Conservation (phyloP, 164 flowering plant genomes). For the Malania oleifera region DNA sequence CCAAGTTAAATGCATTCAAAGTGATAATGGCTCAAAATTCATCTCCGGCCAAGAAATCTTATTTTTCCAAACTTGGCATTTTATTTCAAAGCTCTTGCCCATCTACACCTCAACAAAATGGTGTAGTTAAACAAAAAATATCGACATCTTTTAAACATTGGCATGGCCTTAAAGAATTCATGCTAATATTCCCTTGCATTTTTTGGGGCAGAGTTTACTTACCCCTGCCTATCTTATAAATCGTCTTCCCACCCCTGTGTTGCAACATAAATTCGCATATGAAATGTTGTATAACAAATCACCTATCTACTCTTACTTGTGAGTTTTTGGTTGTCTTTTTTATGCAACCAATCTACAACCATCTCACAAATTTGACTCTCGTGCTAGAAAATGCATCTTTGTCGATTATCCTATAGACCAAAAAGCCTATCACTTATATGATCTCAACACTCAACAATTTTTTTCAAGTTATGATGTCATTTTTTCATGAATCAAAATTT, state of each 20-base stretch:
- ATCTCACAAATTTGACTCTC: not conserved
- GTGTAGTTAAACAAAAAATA: not conserved
- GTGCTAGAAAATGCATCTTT: not conserved
- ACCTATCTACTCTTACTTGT: not conserved
- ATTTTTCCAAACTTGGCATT: not conserved
- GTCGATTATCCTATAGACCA: not conserved
- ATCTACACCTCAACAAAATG: constrained; percentile 1
- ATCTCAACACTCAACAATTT: not conserved
- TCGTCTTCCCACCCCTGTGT: not conserved
- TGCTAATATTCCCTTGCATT: not conserved
- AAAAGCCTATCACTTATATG: not conserved
- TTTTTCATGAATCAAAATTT: not conserved
- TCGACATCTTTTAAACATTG: not conserved
- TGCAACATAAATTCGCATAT: not conserved
- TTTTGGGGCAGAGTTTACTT: not conserved
- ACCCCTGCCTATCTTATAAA: not conserved
- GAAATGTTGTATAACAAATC: not conserved
- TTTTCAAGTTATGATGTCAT: not conserved
- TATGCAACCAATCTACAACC: not conserved
- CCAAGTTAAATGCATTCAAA: too few species aligned
- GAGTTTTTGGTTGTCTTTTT: not conserved
- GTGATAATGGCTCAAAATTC: not conserved
- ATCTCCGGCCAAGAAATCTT: not conserved
- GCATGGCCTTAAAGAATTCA: not conserved
- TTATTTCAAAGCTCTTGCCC: constrained; percentile 4